phyloP scores from a whole-genome alignment of 164 flowering plant genomes.

The Hamamelis virginiana region DNA sequence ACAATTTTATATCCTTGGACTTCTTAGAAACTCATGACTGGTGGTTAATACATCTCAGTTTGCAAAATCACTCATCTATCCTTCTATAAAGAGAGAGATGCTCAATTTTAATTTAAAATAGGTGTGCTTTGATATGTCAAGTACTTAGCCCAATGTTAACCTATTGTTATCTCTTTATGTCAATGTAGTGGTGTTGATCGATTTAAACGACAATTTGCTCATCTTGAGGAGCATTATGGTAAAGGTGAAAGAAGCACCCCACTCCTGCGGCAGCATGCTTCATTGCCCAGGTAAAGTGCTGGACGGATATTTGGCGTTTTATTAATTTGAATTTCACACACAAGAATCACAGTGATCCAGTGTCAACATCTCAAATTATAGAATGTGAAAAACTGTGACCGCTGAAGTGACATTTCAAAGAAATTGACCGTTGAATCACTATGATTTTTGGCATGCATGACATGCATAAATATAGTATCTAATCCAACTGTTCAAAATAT shows the following conservation, averaged over 20 bases:
- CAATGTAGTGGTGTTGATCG: conserved; percentile 61
- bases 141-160: background rate
- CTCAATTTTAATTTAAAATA: background rate
- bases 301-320: background rate
- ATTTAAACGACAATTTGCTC: conserved; percentile 66
- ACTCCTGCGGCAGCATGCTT: conserved; percentile 57
- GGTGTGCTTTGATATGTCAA: background rate
- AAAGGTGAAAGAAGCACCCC: conserved; percentile 55
- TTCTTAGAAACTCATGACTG: too few relatives aligned
- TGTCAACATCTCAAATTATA: too few relatives aligned
- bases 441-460: too few relatives aligned
- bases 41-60: too few relatives aligned
- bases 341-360: too few relatives aligned
- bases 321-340: background rate
- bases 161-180: conserved; percentile 6
- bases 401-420: too few relatives aligned
- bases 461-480: too few relatives aligned
- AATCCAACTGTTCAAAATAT: too few relatives aligned
- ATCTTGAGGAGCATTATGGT: conserved; percentile 61
- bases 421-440: too few relatives aligned
- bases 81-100: background rate
- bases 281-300: conserved; percentile 53
- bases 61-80: too few relatives aligned
- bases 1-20: too few relatives aligned
- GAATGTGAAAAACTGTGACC: too few relatives aligned